Evolutionary conservation across 331 rosid genomes (phyloP), one percentile per base, ranked within the genome.

Genomic region (Quercus lobata): DNA sequence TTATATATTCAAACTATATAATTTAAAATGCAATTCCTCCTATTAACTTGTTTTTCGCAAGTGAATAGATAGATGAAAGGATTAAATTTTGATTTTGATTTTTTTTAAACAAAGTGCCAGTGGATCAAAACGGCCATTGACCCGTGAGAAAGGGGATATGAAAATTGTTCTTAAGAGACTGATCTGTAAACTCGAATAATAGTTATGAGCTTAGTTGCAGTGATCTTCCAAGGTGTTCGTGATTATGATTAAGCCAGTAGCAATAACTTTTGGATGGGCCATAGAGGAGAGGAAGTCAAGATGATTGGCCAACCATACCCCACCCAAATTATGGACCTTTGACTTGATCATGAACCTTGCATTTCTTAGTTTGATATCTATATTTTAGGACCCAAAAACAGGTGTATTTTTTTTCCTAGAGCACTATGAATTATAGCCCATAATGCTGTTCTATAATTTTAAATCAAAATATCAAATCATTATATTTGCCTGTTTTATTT

Each of bases 241-340:
- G 30, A 57, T 29, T 44, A 11, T 75, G 30, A 57, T 29, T 44
- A 11, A 46, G 80, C 84, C 53, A 65, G 80, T 75, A 54, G 76
- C 58, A 74, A 69, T 44, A 41, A 70, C 80, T 69, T 71, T 76
- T 17, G 19, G 68, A 78, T 57, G 60, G 85, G 72, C 75, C 78
- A 77, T 4, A 46, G 34, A 37, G 7, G 4, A 2, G 25, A 32
- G 61, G 72, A 35, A 78, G 55, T 73, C 75, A 27, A 30, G 27
- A 24, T 22, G 32, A 75, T 71, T 53, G 21, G 44, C 54, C 65
- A 73, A 61, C 56, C 27, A 60, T 52, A 17, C 54, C 54, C 12
- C 17, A 37, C 27, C 55, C 75, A 53, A 55, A 57, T 71, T 27
- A 77, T 41, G 22, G 73, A 35, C 57, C 32, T 54, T 72, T 72